phyloP scores from a whole-genome alignment of 495 filamentous ascomycete species.

The Jackrogersella minutella region DNA sequence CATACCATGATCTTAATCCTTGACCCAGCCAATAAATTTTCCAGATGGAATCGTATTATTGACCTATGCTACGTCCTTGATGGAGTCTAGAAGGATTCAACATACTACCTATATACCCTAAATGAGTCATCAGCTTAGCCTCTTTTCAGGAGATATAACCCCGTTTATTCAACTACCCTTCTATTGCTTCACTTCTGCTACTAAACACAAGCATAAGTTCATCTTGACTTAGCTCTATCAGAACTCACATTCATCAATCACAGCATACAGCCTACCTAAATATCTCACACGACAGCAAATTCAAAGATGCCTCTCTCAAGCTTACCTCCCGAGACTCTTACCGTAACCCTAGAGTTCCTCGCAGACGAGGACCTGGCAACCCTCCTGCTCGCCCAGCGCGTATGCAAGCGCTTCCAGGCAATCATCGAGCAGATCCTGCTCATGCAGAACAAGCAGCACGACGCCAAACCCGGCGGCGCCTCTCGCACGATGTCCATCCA shows the following conservation, averaged over 20 bases:
- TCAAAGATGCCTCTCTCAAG: conserved; percentile 3
- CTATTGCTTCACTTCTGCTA: too few species aligned
- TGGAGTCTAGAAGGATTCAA: background rate
- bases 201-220: too few species aligned
- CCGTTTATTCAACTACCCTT: too few species aligned
- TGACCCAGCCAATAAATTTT: background rate
- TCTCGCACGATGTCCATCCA: background rate
- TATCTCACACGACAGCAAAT: background rate
- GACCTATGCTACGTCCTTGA: background rate
- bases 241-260: background rate
- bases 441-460: background rate
- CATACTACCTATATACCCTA: too few species aligned
- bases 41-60: background rate
- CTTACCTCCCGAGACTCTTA: conserved; percentile 12
- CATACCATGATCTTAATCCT: too few species aligned
- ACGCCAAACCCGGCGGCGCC: background rate
- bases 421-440: conserved; percentile 9
- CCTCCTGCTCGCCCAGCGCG: conserved; percentile 14
- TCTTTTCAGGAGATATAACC: background rate
- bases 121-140: background rate
- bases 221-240: background rate
- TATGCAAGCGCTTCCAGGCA: conserved; percentile 15
- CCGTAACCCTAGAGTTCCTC: conserved; percentile 14
- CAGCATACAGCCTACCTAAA: background rate
- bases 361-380: conserved; percentile 5